Evolutionary conservation across 2,329 filamentous ascomycete genomes (phyloP).

Genomic region (Fusarium caatingaense): DNA sequence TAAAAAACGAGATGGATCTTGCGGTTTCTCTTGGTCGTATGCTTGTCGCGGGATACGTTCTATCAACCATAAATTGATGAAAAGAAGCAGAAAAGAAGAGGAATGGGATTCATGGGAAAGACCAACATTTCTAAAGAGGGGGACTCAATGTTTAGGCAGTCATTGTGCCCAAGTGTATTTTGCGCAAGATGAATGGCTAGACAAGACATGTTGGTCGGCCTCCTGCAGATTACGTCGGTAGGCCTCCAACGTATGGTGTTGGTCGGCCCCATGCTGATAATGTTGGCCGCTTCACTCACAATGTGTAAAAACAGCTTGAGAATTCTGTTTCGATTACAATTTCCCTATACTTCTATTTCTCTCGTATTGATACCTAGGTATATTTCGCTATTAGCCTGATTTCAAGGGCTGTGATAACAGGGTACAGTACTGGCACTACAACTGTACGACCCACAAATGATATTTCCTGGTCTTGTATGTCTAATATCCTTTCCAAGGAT

Average conservation of each 20-base stretch:
- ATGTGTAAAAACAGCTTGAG: not conserved
- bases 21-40: not conserved
- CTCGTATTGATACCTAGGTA: fast-evolving
- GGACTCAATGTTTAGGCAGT: not conserved
- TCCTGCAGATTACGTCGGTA: not conserved
- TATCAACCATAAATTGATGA: not conserved
- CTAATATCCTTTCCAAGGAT: not conserved
- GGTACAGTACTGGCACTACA: not conserved
- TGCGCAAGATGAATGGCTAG: not conserved
- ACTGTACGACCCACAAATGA: not conserved
- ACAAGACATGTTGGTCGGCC: not conserved
- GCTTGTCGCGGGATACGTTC: not conserved
- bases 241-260: not conserved
- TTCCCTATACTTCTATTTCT: not conserved
- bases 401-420: not conserved
- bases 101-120: not conserved
- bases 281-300: not conserved
- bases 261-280: not conserved
- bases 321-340: not conserved
- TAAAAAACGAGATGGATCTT: not conserved
- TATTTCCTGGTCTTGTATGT: not conserved
- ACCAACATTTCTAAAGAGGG: not conserved
- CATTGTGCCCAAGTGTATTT: not conserved
- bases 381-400: not conserved
- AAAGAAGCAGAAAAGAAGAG: not conserved